Conservation (phyloP, 2,329 filamentous ascomycete species). For the Paecilomyces fulvus region DNA sequence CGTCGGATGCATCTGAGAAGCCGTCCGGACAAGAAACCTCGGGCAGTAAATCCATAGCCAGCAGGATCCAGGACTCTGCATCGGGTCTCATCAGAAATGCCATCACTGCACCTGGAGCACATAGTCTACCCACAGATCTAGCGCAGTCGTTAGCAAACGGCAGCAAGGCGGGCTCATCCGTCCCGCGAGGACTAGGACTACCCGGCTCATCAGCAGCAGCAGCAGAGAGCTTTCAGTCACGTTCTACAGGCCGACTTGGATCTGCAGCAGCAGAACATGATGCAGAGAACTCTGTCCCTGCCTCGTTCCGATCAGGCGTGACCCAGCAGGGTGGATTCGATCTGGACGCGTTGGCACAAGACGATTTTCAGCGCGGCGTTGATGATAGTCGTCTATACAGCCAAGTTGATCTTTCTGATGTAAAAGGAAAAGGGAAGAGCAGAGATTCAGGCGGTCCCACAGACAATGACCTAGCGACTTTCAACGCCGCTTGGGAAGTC, state of each 20-base stretch:
- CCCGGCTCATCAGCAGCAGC: conserved; percentile 4
- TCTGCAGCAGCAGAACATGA: conserved; percentile 6
- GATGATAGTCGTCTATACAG: conserved; percentile 3
- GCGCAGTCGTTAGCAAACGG: conserved; percentile 12
- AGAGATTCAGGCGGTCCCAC: background rate
- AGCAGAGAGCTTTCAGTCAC: conserved; percentile 10
- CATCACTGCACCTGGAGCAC: conserved; percentile 14
- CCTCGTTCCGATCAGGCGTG: conserved; percentile 15
- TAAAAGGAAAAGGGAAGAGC: conserved; percentile 10
- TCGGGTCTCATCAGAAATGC: conserved; percentile 23
- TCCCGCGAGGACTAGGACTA: conserved; percentile 5
- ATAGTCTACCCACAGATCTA: conserved; percentile 11
- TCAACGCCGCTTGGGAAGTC: conserved; percentile 16
- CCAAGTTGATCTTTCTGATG: conserved; percentile 3
- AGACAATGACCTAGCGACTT: background rate
- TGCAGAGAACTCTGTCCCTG: conserved; percentile 2
- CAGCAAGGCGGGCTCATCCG: conserved; percentile 14
- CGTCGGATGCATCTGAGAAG: background rate
- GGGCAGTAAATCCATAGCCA: conserved; percentile 13
- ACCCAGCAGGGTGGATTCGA: conserved; percentile 9
- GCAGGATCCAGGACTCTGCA: conserved; percentile 26
- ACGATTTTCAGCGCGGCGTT: conserved; percentile 15
- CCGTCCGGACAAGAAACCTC: conserved; percentile 2
- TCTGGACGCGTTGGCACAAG: conserved; percentile 11
- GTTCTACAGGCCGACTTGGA: background rate